Percentiles rank a stretch among this genome's conserved stretches.
Evolutionary conservation across 164 flowering plant species (phyloP).

Genomic region (Piper betle): DNA sequence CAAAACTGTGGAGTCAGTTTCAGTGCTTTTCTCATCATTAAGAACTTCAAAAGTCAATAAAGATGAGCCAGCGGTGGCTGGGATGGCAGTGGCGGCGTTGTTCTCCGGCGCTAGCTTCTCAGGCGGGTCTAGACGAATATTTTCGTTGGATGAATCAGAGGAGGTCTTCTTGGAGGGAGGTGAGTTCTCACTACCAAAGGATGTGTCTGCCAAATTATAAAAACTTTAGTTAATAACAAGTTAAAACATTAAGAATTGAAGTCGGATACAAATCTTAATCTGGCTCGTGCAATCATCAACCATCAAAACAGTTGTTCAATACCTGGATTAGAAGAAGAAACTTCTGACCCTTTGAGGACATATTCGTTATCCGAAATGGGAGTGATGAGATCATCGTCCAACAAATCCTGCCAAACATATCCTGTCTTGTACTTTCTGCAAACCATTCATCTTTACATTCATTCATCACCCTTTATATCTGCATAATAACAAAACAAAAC

Average conservation of each 20-base stretch:
- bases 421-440: constrained; percentile 58
- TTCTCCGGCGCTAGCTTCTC: neutral
- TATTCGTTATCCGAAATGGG: constrained; percentile 63
- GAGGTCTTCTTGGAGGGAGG: neutral
- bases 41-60: neutral
- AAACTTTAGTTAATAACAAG: no score
- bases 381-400: constrained; percentile 57
- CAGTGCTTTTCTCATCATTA: neutral
- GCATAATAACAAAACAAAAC: neutral
- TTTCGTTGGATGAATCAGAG: neutral
- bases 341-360: constrained; percentile 59
- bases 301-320: neutral
- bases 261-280: no score
- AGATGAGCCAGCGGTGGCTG: neutral
- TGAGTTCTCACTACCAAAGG: neutral
- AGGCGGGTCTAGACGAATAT: neutral
- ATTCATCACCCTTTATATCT: neutral
- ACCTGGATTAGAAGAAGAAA: constrained; percentile 2
- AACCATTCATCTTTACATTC: neutral
- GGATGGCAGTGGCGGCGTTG: neutral
- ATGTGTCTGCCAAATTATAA: neutral
- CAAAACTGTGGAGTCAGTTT: neutral
- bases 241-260: no score
- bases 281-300: no score
- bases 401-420: constrained; percentile 69